Evolutionary conservation across 73 alveolate species (phyloP).

Genomic region (Effrenium voratum): DNA sequence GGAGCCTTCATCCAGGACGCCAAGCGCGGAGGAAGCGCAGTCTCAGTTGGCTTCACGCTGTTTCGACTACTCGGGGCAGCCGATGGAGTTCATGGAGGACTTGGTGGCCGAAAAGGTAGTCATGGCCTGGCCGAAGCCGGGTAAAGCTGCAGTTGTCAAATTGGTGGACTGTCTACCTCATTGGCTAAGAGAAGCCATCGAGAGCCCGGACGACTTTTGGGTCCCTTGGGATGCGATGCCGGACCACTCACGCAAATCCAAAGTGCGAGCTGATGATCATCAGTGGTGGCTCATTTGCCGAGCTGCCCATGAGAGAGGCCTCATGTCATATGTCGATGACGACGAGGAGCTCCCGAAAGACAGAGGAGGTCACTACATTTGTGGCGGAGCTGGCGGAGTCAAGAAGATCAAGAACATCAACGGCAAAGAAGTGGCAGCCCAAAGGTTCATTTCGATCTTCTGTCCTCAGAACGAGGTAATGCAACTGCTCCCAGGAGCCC

Average conservation of each 20-base stretch:
- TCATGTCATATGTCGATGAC: background rate
- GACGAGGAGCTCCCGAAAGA: background rate
- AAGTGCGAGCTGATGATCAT: background rate
- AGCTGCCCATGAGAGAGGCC: background rate
- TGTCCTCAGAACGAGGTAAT: background rate
- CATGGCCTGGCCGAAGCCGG: background rate
- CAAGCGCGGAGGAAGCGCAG: background rate
- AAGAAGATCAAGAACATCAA: background rate
- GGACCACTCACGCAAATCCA: background rate
- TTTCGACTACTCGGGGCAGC: conserved; percentile 15
- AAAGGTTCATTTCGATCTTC: background rate
- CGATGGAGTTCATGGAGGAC: conserved; percentile 24
- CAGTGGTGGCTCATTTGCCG: background rate
- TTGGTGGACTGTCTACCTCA: background rate
- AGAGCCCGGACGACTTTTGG: background rate
- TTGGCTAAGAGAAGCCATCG: background rate
- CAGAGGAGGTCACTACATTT: background rate
- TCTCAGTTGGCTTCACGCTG: background rate
- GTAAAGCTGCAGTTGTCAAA: background rate
- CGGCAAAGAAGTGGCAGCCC: background rate
- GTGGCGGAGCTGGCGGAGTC: background rate
- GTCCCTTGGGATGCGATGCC: background rate
- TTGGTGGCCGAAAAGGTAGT: background rate
- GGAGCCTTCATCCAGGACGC: too few relatives aligned
- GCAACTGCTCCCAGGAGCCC: background rate